Evolutionary conservation across 129 eudicot genomes (phyloP), one percentile per base, ranked within the genome.

Genomic region (Cynara cardunculus): DNA sequence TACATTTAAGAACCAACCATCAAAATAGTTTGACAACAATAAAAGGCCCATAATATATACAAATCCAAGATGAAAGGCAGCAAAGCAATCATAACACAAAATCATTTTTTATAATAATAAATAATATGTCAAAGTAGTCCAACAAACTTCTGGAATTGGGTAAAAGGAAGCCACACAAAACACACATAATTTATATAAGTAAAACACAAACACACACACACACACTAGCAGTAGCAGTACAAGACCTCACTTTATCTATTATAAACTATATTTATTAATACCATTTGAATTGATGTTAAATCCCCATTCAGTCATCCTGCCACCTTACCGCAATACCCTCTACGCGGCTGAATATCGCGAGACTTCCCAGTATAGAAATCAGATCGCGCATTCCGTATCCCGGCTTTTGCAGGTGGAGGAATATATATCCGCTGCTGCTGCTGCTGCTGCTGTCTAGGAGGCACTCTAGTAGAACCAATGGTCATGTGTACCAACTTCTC

Each of bases 391-490:
- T 86, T 88, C 88, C 91, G 88, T 19, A 92, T 89, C 74, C 91
- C 95, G 41, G 90, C 93, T 80, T 88, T 90, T 91, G 87, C 87
- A 49, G 94, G 92, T 80, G 92, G 87, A 56, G 92, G 96, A 65
- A 86, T 62, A 66, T 81, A 81, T 49, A 66, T 62, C 67, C 7
- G 26, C 71, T 37, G 74, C 11, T 28, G 62, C 28, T 81, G 69
- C 0, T 21, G 79, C 22, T 28, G 64, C 18, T 81, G 69, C 0
- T 28, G 96, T 87, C 84, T 83, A 30, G 86, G 81, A 35, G 78
- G 86, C 66, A 74, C 69, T 78, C 83, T 83, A 64, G 86, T 85
- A 4, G 85, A 13, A 62, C 89, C 85, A 59, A 91, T 46, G 14
- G 74, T 28, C 91, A 91, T 86, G 81, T 85, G 87, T 39, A 79